Percentiles rank a stretch among this genome's conserved stretches.
phyloP scores from a whole-genome alignment of 495 filamentous ascomycete species.

The Pyrenula aspistea region DNA sequence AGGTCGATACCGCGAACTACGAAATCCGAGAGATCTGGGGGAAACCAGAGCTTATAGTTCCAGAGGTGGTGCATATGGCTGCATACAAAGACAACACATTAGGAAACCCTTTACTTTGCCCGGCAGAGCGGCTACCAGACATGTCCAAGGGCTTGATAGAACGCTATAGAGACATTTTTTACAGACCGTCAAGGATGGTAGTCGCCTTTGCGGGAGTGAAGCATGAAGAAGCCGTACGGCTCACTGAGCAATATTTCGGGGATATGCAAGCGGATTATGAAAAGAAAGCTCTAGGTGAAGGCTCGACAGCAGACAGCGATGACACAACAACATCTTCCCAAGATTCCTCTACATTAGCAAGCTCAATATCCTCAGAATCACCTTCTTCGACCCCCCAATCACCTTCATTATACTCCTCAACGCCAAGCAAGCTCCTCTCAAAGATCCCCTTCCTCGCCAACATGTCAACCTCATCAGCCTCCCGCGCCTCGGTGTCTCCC shows the following conservation, averaged over 20 bases:
- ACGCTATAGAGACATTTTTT: constrained; percentile 74
- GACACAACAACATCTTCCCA: constrained; percentile 19
- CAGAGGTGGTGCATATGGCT: constrained; percentile 87
- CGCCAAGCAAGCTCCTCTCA: constrained; percentile 53
- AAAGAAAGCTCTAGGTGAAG: constrained; percentile 17
- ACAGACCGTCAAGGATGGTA: constrained; percentile 79
- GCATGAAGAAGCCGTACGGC: constrained; percentile 65
- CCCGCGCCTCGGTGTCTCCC: constrained; percentile 42
- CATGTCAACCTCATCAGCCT: constrained; percentile 57
- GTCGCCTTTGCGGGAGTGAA: constrained; percentile 89
- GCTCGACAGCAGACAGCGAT: constrained; percentile 41
- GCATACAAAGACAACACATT: constrained; percentile 93
- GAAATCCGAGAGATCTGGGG: constrained; percentile 98
- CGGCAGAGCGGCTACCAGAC: constrained; percentile 61
- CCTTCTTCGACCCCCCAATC: constrained; percentile 29
- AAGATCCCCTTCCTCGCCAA: constrained; percentile 93
- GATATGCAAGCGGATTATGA: constrained; percentile 52
- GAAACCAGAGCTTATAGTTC: constrained; percentile 90
- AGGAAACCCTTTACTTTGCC: constrained; percentile 87
- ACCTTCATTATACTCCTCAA: constrained; percentile 19
- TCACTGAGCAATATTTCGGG: constrained; percentile 79
- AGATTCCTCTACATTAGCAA: constrained; percentile 7
- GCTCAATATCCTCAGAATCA: constrained; percentile 23
- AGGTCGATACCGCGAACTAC: constrained; percentile 84
- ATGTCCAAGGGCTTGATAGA: constrained; percentile 68